phyloP scores from a whole-genome alignment of 129 eudicot species.

The Chrysanthemum seticuspe region DNA sequence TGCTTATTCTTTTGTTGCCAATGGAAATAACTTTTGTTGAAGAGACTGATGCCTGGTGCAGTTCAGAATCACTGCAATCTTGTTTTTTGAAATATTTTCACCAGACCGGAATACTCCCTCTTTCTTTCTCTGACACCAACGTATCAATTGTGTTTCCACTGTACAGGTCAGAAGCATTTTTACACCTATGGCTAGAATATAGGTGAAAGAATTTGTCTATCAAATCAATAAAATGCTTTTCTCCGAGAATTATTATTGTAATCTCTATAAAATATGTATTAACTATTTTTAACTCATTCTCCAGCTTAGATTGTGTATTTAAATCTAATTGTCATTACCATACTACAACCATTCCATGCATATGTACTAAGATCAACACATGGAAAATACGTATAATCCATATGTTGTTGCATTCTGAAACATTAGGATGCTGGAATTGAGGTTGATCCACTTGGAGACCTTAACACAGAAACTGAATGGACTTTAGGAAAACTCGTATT shows the following conservation, averaged over 20 bases:
- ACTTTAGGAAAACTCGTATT: constrained; percentile 75
- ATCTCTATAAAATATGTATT: background rate
- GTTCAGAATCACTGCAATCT: constrained; percentile 41
- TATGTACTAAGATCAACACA: constrained; percentile 12
- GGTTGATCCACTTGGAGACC: constrained; percentile 89
- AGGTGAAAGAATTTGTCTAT: constrained; percentile 3
- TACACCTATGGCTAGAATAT: background rate
- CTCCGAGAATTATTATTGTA: background rate
- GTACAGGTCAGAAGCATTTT: constrained; percentile 30
- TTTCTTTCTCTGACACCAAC: constrained; percentile 31
- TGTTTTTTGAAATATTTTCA: constrained; percentile 43
- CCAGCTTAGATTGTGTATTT: background rate
- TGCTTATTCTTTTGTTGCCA: constrained; percentile 25
- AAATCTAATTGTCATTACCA: constrained; percentile 1
- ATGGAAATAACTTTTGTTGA: constrained; percentile 32
- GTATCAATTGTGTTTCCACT: constrained; percentile 40
- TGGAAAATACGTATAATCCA: background rate
- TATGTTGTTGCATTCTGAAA: background rate
- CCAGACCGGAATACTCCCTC: constrained; percentile 23
- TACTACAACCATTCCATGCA: background rate
- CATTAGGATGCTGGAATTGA: constrained; percentile 87
- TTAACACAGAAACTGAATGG: constrained; percentile 84
- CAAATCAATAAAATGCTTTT: constrained; percentile 10
- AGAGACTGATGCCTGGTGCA: constrained; percentile 39
- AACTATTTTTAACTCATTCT: constrained; percentile 4